These are phyloP conservation scores for Neurospora terricola DNA, from an alignment of 495 filamentous ascomycete genomes.

Conservation along the genomic window DNA sequence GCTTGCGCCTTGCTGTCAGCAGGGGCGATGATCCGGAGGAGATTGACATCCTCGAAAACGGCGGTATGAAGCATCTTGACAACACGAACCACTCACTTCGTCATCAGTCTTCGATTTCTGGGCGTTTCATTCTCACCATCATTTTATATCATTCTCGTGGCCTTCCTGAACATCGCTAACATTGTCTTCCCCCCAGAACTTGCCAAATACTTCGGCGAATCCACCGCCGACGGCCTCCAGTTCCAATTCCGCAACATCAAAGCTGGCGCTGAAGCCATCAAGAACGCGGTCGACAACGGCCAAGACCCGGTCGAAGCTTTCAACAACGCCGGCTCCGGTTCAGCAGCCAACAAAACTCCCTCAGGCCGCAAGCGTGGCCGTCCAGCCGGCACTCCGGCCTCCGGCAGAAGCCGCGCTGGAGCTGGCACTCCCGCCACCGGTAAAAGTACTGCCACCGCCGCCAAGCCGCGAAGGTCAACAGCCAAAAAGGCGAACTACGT, in stretches of 20 bases:
- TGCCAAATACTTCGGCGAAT: constrained; percentile 33
- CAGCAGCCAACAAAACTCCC: background rate
- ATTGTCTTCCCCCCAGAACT: constrained; percentile 23
- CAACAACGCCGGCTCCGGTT: background rate
- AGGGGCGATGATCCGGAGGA: constrained; percentile 23
- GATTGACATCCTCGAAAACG: constrained; percentile 3
- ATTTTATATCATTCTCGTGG: background rate
- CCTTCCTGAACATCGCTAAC: background rate
- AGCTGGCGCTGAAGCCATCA: constrained; percentile 26
- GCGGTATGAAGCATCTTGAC: constrained; percentile 3
- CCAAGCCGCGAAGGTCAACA: constrained; percentile 5
- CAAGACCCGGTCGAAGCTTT: constrained; percentile 19
- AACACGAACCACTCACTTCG: background rate
- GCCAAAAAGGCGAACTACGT: constrained; percentile 8
- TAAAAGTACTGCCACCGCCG: constrained; percentile 4
- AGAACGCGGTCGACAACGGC: constrained; percentile 20
- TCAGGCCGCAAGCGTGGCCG: constrained; percentile 1
- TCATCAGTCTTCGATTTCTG: background rate
- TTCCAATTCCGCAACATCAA: constrained; percentile 41
- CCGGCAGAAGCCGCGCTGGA: background rate
- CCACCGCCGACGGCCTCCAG: constrained; percentile 30
- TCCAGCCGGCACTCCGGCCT: background rate
- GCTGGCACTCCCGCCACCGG: background rate
- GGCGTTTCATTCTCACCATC: background rate
- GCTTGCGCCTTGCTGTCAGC: constrained; percentile 41